These are phyloP conservation scores for Fraxinus latifolia DNA, from an alignment of 305 asterid genomes.

Conservation along the genomic window DNA sequence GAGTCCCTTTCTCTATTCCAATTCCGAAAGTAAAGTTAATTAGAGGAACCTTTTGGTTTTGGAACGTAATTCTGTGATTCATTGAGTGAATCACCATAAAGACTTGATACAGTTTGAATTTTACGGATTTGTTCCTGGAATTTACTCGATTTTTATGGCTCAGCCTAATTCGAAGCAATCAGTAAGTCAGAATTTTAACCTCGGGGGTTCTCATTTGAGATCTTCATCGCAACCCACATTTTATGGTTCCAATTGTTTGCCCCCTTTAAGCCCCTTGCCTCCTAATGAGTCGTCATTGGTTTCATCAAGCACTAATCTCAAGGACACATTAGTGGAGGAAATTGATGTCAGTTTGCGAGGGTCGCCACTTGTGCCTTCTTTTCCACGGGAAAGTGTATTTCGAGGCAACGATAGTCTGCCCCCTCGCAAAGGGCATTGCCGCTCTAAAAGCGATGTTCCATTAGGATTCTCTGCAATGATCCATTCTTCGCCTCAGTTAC, in stretches of 20 bases:
- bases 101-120: background rate
- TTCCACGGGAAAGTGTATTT: slow-evolving; percentile 33
- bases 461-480: slow-evolving; percentile 68
- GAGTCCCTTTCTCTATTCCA: slow-evolving; percentile 6
- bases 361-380: slow-evolving; percentile 29
- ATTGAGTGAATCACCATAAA: background rate
- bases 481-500: slow-evolving; percentile 72
- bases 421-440: slow-evolving; percentile 72
- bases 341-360: slow-evolving; percentile 52
- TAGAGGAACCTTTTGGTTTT: background rate
- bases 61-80: slow-evolving; percentile 1
- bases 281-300: slow-evolving; percentile 50
- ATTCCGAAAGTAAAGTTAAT: slow-evolving; percentile 1
- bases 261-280: slow-evolving; percentile 73
- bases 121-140: background rate
- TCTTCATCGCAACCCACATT: slow-evolving; percentile 57
- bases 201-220: slow-evolving; percentile 48
- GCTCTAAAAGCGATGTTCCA: slow-evolving; percentile 74
- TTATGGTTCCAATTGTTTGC: slow-evolving; percentile 51
- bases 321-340: slow-evolving; percentile 58
- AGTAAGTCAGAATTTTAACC: slow-evolving; percentile 30
- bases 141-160: slow-evolving; percentile 48
- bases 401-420: slow-evolving; percentile 54
- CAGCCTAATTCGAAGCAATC: slow-evolving; percentile 57
- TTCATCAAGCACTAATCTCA: slow-evolving; percentile 48